Evolutionary conservation across 495 filamentous ascomycete genomes (phyloP).

Genomic region (Rostrohypoxylon terebratum): DNA sequence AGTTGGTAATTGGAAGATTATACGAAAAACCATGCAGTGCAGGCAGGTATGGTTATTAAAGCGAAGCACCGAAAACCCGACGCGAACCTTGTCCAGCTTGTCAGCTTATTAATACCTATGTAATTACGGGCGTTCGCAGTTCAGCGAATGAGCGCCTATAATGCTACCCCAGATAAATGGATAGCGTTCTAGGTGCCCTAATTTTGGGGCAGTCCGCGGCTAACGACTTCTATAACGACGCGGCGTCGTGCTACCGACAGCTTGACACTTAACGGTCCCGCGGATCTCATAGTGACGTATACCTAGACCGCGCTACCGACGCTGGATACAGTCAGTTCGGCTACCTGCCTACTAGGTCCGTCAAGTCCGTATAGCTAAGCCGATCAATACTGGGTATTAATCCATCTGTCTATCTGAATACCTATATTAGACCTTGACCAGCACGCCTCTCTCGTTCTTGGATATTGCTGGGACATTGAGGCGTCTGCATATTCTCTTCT

Average conservation of each 20-base stretch:
- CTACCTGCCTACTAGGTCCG: neutral
- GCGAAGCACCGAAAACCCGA: slow-evolving; percentile 34
- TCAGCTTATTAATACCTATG: slow-evolving; percentile 13
- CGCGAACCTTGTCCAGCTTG: neutral
- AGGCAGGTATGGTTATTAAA: neutral
- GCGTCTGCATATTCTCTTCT: neutral
- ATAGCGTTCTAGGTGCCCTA: neutral
- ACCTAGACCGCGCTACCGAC: neutral
- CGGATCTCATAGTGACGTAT: slow-evolving; percentile 16
- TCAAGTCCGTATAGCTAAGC: neutral
- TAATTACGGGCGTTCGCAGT: neutral
- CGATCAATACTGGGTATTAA: neutral
- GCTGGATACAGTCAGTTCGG: neutral
- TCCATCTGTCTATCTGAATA: neutral
- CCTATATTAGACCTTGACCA: neutral
- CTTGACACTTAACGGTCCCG: slow-evolving; percentile 6
- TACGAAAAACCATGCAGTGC: neutral
- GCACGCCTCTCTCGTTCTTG: neutral
- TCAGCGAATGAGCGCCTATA: slow-evolving; percentile 1
- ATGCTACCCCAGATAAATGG: neutral
- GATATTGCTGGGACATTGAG: neutral
- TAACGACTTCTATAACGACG: neutral
- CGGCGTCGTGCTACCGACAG: slow-evolving; percentile 8
- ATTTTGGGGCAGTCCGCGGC: neutral
- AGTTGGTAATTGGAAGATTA: neutral